These are phyloP conservation scores for Thelonectria discophora DNA, from an alignment of 2,329 filamentous ascomycete species.

Conservation along the genomic window DNA sequence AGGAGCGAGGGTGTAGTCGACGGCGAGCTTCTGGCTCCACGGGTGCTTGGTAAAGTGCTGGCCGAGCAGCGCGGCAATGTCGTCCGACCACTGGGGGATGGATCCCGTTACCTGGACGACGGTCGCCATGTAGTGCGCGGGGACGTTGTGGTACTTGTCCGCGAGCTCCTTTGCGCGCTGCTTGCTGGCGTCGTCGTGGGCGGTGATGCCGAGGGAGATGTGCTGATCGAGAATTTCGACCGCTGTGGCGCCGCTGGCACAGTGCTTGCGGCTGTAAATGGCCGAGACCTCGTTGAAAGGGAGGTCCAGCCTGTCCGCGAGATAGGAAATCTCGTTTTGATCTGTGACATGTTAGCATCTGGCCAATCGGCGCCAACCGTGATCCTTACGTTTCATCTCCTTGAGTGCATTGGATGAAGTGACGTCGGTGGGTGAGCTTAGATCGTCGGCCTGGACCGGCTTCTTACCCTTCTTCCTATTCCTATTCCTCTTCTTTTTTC, in stretches of 20 bases:
- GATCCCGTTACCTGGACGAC: conserved; percentile 53
- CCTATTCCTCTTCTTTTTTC: conserved; percentile 51
- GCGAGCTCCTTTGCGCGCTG: conserved; percentile 47
- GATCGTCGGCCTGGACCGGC: conserved; percentile 7
- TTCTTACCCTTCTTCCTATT: conserved; percentile 46
- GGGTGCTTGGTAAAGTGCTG: conserved; percentile 53
- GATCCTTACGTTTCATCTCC: conserved; percentile 45
- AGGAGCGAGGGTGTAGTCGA: conserved; percentile 52
- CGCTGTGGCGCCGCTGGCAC: conserved; percentile 52
- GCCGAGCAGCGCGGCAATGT: conserved; percentile 54
- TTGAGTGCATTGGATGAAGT: conserved; percentile 34
- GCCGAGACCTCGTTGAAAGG: conserved; percentile 52
- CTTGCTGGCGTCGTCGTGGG: conserved; percentile 44
- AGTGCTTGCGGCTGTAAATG: conserved; percentile 51
- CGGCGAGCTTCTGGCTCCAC: conserved; percentile 47
- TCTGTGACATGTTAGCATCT: conserved; percentile 32
- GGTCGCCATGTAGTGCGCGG: conserved; percentile 53
- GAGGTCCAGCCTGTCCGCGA: conserved; percentile 55
- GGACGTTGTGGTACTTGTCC: conserved; percentile 53
- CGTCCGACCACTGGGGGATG: conserved; percentile 47
- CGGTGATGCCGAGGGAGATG: conserved; percentile 49
- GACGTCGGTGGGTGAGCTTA: conserved; percentile 25
- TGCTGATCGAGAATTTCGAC: conserved; percentile 56
- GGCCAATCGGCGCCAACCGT: neutral
- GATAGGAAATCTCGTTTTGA: conserved; percentile 53